phyloP scores from a whole-genome alignment of 768 basidiomycete genomes.

The Trametes coccinea region DNA sequence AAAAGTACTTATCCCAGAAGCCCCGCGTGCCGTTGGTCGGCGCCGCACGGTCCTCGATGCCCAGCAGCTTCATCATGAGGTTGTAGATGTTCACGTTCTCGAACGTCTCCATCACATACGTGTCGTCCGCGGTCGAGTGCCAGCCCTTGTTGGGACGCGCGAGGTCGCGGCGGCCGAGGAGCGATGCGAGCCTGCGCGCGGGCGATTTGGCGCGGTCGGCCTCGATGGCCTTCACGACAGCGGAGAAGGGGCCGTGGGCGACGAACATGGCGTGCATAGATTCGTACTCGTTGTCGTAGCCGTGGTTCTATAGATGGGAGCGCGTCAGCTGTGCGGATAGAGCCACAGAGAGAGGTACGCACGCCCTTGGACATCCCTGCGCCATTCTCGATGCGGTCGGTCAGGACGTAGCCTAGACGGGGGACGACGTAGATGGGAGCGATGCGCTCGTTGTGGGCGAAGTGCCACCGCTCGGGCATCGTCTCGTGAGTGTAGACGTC shows the following conservation, averaged over 20 bases:
- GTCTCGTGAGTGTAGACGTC: constrained; percentile 75
- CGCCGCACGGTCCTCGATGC: constrained; percentile 55
- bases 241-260: constrained; percentile 86
- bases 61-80: constrained; percentile 74
- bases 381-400: constrained; percentile 60
- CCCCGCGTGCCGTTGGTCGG: constrained; percentile 73
- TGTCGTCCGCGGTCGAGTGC: constrained; percentile 65
- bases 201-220: constrained; percentile 27
- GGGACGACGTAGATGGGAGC: constrained; percentile 88
- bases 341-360: constrained; percentile 31
- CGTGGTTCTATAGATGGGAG: constrained; percentile 63
- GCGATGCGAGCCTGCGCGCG: constrained; percentile 18
- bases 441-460: constrained; percentile 69
- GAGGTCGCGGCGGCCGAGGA: constrained; percentile 28
- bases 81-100: constrained; percentile 85
- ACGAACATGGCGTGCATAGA: constrained; percentile 91
- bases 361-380: constrained; percentile 75
- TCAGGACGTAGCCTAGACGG: constrained; percentile 76
- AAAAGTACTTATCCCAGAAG: constrained; percentile 85
- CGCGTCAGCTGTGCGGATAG: neutral
- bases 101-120: constrained; percentile 81
- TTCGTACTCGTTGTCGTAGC: constrained; percentile 78
- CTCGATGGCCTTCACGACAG: constrained; percentile 61
- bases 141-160: constrained; percentile 49
- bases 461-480: constrained; percentile 85